These are phyloP conservation scores for Heliosperma pusillum DNA, from an alignment of 148 eudicot species.

Conservation along the genomic window DNA sequence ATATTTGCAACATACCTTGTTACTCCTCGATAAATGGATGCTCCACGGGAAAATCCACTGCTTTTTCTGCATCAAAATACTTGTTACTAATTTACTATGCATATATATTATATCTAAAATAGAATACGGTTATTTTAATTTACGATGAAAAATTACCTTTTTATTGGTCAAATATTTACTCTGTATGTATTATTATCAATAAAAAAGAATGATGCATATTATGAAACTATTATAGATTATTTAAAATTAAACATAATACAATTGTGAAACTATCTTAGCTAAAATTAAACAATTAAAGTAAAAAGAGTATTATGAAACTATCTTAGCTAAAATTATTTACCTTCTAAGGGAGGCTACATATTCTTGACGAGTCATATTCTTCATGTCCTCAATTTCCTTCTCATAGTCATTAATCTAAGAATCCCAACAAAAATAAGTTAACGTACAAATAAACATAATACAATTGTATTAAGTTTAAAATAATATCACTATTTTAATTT, in stretches of 20 bases:
- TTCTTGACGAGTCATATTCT: slow-evolving; percentile 91
- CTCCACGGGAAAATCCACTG: slow-evolving; percentile 94
- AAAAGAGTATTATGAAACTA: too few species aligned
- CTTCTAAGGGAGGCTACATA: slow-evolving; percentile 87
- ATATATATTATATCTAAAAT: too few species aligned
- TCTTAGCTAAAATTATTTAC: slow-evolving; percentile 21
- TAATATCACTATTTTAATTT: not conserved
- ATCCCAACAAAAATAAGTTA: not conserved
- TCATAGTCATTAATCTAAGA: slow-evolving; percentile 70
- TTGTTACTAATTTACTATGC: not conserved
- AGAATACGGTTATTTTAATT: too few species aligned
- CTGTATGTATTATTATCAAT: too few species aligned
- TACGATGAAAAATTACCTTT: too few species aligned
- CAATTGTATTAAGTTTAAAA: not conserved
- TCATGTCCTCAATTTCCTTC: slow-evolving; percentile 93
- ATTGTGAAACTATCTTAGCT: too few species aligned
- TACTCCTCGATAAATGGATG: slow-evolving; percentile 90
- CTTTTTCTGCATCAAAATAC: slow-evolving; percentile 56
- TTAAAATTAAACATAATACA: too few species aligned
- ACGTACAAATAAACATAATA: too few species aligned
- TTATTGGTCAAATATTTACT: too few species aligned
- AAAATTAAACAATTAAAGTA: too few species aligned
- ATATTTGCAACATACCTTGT: slow-evolving; percentile 52
- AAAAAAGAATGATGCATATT: too few species aligned
- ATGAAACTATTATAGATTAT: too few species aligned